Conservation (phyloP, 345 rosid species). For the Trapa bicornis region DNA sequence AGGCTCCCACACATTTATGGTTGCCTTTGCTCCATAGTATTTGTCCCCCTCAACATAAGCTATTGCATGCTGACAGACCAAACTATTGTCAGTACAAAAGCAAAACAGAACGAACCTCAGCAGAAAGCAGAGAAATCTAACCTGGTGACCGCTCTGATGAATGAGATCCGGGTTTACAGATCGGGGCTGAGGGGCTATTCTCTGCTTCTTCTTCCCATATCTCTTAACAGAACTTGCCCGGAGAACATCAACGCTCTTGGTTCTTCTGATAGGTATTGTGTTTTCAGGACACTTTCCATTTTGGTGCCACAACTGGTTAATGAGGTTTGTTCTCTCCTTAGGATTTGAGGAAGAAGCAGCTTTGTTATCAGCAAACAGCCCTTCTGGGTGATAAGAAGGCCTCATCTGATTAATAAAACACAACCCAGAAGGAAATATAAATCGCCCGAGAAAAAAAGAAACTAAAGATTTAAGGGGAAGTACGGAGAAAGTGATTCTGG, state of each 20-base stretch:
- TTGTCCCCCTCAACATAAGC: slow-evolving; percentile 88
- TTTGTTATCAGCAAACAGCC: slow-evolving; percentile 71
- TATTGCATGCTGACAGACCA: slow-evolving; percentile 68
- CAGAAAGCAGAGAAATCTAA: slow-evolving; percentile 11
- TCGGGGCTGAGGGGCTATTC: slow-evolving; percentile 69
- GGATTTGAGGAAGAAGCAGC: slow-evolving; percentile 22
- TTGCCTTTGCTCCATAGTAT: slow-evolving; percentile 89
- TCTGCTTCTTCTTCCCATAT: slow-evolving; percentile 80
- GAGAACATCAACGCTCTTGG: slow-evolving; percentile 70
- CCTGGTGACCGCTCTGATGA: slow-evolving; percentile 90
- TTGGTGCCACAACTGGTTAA: slow-evolving; percentile 69
- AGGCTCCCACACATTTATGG: slow-evolving; percentile 98
- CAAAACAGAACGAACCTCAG: slow-evolving; percentile 10
- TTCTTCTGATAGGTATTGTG: slow-evolving; percentile 82
- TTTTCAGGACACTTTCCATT: slow-evolving; percentile 66
- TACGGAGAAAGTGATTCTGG: not conserved
- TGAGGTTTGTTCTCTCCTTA: slow-evolving; percentile 38
- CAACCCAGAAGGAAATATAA: slow-evolving; percentile 1
- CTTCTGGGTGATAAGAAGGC: slow-evolving; percentile 81
- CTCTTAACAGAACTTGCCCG: slow-evolving; percentile 93
- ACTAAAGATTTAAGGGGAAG: not conserved
- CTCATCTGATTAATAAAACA: slow-evolving; percentile 39
- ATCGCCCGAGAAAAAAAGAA: not conserved
- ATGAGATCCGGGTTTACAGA: slow-evolving; percentile 80
- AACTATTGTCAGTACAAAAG: slow-evolving; percentile 9